phyloP scores from a whole-genome alignment of 139 green algal species.

The Closterium sp. region DNA sequence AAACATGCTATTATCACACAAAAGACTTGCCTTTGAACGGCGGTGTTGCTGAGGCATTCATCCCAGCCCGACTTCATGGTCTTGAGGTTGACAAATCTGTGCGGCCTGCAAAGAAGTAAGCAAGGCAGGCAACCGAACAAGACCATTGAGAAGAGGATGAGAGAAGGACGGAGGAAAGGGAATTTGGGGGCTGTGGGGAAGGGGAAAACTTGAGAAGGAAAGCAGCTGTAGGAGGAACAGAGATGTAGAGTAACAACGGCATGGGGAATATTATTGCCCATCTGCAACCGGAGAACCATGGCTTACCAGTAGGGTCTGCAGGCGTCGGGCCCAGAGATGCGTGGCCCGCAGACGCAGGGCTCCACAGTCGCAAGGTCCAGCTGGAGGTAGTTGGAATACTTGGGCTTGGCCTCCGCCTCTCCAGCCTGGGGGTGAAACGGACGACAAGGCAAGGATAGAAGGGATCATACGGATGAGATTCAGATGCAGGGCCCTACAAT shows the following conservation, averaged over 20 bases:
- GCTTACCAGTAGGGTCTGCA: too few relatives aligned
- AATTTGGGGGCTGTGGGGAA: too few relatives aligned
- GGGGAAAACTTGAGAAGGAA: too few relatives aligned
- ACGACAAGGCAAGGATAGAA: background rate
- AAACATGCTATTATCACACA: too few relatives aligned
- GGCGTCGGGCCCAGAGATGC: background rate
- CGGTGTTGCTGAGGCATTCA: constrained; percentile 25
- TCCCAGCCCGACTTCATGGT: constrained; percentile 49
- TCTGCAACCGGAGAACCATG: too few relatives aligned
- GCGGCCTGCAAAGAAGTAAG: constrained; percentile 15
- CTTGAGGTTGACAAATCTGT: constrained; percentile 18
- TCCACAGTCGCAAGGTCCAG: constrained; percentile 36
- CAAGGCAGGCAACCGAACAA: background rate
- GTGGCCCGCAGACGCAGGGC: constrained; percentile 40
- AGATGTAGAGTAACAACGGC: background rate
- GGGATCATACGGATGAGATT: background rate
- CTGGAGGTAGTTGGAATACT: constrained; percentile 16
- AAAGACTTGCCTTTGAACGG: constrained; percentile 35
- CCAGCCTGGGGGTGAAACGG: background rate
- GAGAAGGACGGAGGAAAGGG: too few relatives aligned
- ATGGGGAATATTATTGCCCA: too few relatives aligned
- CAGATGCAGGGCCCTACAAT: constrained; percentile 37
- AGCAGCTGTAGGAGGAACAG: background rate
- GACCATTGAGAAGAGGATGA: too few relatives aligned
- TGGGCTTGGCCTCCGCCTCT: constrained; percentile 21